Evolutionary conservation across 129 eudicot genomes (phyloP).

Genomic region (Sambucus nigra): DNA sequence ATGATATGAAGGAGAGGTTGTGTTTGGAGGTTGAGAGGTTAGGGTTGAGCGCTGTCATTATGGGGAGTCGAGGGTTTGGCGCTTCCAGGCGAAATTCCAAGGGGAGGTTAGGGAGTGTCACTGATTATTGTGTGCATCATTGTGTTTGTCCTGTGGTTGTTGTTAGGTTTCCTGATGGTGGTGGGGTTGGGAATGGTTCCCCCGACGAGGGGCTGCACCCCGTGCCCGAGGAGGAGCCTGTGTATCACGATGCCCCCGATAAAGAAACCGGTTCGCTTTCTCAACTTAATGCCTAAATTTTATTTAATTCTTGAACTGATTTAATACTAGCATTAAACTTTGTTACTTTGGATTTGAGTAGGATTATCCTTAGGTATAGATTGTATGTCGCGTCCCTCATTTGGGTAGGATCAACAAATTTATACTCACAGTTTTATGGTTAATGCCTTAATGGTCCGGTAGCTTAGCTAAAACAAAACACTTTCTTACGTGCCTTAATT

Average conservation of each 20-base stretch:
- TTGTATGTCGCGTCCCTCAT: no score
- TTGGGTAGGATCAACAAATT: no score
- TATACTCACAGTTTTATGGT: no score
- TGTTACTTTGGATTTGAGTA: not conserved
- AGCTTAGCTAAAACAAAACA: no score
- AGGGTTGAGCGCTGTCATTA: constrained; percentile 67
- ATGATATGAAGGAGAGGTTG: constrained; percentile 65
- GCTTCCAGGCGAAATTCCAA: constrained; percentile 37
- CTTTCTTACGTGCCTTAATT: no score
- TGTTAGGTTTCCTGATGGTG: constrained; percentile 53
- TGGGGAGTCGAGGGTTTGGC: constrained; percentile 77
- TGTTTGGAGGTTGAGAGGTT: constrained; percentile 68
- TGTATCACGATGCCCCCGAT: constrained; percentile 45
- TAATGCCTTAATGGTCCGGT: no score
- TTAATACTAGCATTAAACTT: not conserved
- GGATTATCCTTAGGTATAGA: not conserved
- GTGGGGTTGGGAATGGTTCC: constrained; percentile 20
- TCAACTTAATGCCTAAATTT: not conserved
- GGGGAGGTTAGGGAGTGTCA: constrained; percentile 73
- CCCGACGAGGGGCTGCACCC: constrained; percentile 43
- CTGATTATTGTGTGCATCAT: constrained; percentile 75
- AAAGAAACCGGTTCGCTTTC: constrained; percentile 37
- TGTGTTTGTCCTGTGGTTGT: constrained; percentile 86
- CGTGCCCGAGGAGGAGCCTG: constrained; percentile 60
- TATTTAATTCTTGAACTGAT: not conserved